Base-by-base conservation (phyloP, 2,329 filamentous ascomycete species). In the Fusarium nurragi region DNA sequence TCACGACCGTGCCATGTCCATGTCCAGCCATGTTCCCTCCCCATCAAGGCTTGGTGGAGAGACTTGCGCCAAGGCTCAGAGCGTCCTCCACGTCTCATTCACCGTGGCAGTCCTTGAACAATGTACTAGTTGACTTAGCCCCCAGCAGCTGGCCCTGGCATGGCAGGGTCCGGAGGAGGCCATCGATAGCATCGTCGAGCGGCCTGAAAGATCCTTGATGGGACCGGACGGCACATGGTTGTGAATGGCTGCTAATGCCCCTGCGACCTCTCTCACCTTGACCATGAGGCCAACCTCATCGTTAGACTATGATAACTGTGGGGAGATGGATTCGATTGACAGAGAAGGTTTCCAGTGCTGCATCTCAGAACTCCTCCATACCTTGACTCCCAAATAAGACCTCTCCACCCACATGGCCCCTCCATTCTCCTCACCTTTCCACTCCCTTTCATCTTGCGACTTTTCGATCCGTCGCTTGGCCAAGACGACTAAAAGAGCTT, bases 341-440 rank as follows among this genome's bases (percentile, higher is more conserved):
- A 58, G 34, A 67, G 50, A 65, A 62, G 51, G 60, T 54, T 60
- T 59, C 60, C 54, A 70, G 48, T 60, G 58, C 59, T 67, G 68
- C 56, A 69, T 70, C 68, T 71, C 55, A 63, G 38, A 56, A 56
- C 49, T 69, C 68, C 60, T 69, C 60, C 68, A 64, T 60, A 64
- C 68, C 68, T 67, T 64, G 58, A 44, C 58, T 68, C 62, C 64
- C 68, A 74, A 74, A 75, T 73, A 75, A 74, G 70, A 76, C 71
- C 67, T 71, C 64, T 65, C 70, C 70, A 71, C 70, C 67, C 70
- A 60, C 68, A 65, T 59, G 46, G 65, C 68, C 70, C 72, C 72
- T 72, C 73, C 71, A 70, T 73, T 70, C 63, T 64, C 66, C 63
- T 62, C 67, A 67, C 68, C 71, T 64, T 58, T 64, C 60, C n/a